A percentile compares a stretch with the other conserved stretches of the same genome.
phyloP scores from a whole-genome alignment of 164 flowering plant species.

The Umbilicus rupestris region DNA sequence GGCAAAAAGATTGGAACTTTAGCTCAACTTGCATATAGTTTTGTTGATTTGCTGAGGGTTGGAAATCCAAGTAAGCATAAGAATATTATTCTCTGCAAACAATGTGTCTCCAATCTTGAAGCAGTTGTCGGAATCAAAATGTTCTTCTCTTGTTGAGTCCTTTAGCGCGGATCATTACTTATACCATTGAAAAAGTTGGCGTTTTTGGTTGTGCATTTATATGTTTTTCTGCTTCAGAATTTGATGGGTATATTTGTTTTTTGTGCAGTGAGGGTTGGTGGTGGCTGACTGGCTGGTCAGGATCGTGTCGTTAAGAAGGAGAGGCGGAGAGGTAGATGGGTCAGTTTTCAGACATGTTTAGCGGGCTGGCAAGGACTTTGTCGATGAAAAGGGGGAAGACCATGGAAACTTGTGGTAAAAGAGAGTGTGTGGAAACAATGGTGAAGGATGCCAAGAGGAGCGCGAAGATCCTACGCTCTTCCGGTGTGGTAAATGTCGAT shows the following conservation, averaged over 20 bases:
- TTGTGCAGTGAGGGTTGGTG: background rate
- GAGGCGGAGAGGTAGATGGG: slow-evolving; percentile 31
- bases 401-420: slow-evolving; percentile 30
- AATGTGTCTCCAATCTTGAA: background rate
- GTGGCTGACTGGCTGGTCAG: background rate
- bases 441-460: slow-evolving; percentile 74
- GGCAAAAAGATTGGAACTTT: background rate
- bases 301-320: slow-evolving; percentile 9
- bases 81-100: slow-evolving; percentile 4
- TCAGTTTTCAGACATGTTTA: slow-evolving; percentile 58
- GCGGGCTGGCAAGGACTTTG: slow-evolving; percentile 50
- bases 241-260: background rate
- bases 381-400: slow-evolving; percentile 34
- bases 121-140: background rate
- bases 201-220: background rate
- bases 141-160: background rate
- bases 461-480: slow-evolving; percentile 46
- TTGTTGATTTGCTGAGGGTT: background rate
- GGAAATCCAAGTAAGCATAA: background rate
- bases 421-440: slow-evolving; percentile 55
- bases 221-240: background rate
- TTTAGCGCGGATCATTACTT: background rate
- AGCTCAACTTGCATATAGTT: no score
- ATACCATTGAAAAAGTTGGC: background rate
- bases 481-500: slow-evolving; percentile 39